These are phyloP conservation scores for Maudiozyma pseudohumilis DNA, from an alignment of 805 yeast genomes.

Conservation along the genomic window DNA sequence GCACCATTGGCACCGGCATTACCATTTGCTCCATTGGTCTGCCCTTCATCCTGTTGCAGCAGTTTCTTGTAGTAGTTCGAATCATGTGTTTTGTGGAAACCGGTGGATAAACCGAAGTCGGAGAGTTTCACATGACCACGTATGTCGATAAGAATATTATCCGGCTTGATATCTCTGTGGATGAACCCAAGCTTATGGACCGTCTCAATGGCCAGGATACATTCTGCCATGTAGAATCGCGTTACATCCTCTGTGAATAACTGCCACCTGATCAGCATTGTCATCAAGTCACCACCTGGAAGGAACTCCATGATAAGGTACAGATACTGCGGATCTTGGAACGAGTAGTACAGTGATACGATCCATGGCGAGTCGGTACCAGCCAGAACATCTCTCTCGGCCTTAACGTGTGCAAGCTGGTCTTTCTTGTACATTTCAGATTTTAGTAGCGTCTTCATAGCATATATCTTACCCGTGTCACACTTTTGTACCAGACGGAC, in stretches of 20 bases:
- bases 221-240: slow-evolving; percentile 90
- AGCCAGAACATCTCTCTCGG: slow-evolving; percentile 91
- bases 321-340: slow-evolving; percentile 67
- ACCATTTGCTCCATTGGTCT: slow-evolving; percentile 7
- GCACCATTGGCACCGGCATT: slow-evolving; percentile 16
- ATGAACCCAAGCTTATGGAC: slow-evolving; percentile 88
- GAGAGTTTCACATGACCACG: slow-evolving; percentile 73
- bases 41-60: slow-evolving; percentile 51
- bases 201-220: slow-evolving; percentile 90
- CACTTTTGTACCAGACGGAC: slow-evolving; percentile 87
- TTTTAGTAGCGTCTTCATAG: slow-evolving; percentile 86
- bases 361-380: slow-evolving; percentile 87
- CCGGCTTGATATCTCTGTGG: slow-evolving; percentile 97
- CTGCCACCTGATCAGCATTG: slow-evolving; percentile 92
- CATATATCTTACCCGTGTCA: slow-evolving; percentile 84
- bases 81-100: slow-evolving; percentile 90
- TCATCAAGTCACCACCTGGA: slow-evolving; percentile 86
- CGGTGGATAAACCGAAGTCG: slow-evolving; percentile 83
- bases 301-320: slow-evolving; percentile 91
- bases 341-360: slow-evolving; percentile 68
- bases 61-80: slow-evolving; percentile 75
- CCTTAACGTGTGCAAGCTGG: slow-evolving; percentile 89
- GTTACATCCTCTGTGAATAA: slow-evolving; percentile 89
- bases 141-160: slow-evolving; percentile 81
- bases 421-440: slow-evolving; percentile 92